Evolutionary conservation across 192 early-diverging fungal genomes (phyloP), one percentile per base, ranked within the genome.

Genomic region (Obelidium mucronatum): DNA sequence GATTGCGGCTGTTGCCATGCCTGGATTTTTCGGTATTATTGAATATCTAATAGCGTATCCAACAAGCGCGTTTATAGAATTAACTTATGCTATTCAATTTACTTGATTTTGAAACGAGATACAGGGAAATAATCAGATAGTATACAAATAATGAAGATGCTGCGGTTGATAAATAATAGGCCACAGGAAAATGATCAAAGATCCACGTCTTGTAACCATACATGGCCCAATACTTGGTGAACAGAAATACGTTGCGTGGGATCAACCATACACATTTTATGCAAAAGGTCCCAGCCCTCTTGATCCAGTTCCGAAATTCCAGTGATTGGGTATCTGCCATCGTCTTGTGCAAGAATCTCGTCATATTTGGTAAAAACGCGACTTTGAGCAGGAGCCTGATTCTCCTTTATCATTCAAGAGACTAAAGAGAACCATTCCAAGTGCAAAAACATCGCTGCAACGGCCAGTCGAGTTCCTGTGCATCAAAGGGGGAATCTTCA

Each of bases 391-490:
- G 59, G 53, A 48, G 53, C 31, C 39, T n/a, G 53, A 54, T 28
- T 11, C 48, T 5, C 76, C 76, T 19, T 26, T 30, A 3, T 55
- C 76, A 39, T 40, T 53, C 52, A 77, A 8, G n/a, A 77, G 59
- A 5, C 22, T 65, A 40, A 40, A 77, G n/a, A 77, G 35, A n/a
- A 77, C 54, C 39, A 77, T 58, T 22, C 76, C 76, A 13, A 70
- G 39, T n/a, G 76, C 76, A 51, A 69, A 77, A 0, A 77, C 76
- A 40, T 77, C 76, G 2, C 65, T 48, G 3, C 34, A 17, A 1
- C 62, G 42, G 22, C 62, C 74, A 64, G n/a, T 64, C 62, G 22
- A 37, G 19, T 22, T 62, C 24, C 1, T 22, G 13, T 26, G 65
- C 34, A 0, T 4, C 40, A 28, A 55, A 40, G 8, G 74, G 74